phyloP scores from a whole-genome alignment of 2,329 filamentous ascomycete species.

The Sclerotiophoma versabilis region DNA sequence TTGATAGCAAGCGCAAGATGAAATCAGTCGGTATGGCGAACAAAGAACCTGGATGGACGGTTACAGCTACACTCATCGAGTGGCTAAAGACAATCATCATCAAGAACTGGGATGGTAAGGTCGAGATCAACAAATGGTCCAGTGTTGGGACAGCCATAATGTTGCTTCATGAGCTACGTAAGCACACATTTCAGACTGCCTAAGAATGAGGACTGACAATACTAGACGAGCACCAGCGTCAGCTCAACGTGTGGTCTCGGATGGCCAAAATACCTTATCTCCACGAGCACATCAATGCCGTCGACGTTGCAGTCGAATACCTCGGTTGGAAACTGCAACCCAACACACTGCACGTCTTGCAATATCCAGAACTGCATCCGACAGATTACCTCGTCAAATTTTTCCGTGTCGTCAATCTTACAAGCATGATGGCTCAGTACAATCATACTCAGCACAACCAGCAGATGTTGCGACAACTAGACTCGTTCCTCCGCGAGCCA shows the following conservation, averaged over 20 bases:
- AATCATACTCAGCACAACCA: constrained; percentile 55
- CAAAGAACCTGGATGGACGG: constrained; percentile 47
- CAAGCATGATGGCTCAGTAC: constrained; percentile 81
- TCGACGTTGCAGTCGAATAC: constrained; percentile 72
- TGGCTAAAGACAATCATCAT: constrained; percentile 79
- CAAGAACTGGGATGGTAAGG: constrained; percentile 79
- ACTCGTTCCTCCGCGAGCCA: constrained; percentile 31
- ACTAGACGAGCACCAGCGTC: constrained; percentile 29
- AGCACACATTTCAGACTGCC: not conserved
- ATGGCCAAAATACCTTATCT: constrained; percentile 80
- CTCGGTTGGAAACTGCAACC: constrained; percentile 71
- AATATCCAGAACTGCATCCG: constrained; percentile 81
- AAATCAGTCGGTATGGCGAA: constrained; percentile 17
- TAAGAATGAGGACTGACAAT: constrained; percentile 19
- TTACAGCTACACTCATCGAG: constrained; percentile 60
- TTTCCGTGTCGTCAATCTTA: constrained; percentile 88
- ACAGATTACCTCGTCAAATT: constrained; percentile 76
- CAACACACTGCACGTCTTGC: constrained; percentile 75
- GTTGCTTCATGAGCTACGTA: constrained; percentile 75
- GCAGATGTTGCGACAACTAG: constrained; percentile 38
- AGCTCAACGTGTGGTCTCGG: constrained; percentile 61
- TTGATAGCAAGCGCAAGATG: constrained; percentile 31
- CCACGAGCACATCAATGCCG: constrained; percentile 75
- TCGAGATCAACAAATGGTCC: constrained; percentile 72
- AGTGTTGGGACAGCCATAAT: constrained; percentile 79